Base-by-base conservation (phyloP, 1,284 basidiomycete species). In the Sphagnurus paluster region DNA sequence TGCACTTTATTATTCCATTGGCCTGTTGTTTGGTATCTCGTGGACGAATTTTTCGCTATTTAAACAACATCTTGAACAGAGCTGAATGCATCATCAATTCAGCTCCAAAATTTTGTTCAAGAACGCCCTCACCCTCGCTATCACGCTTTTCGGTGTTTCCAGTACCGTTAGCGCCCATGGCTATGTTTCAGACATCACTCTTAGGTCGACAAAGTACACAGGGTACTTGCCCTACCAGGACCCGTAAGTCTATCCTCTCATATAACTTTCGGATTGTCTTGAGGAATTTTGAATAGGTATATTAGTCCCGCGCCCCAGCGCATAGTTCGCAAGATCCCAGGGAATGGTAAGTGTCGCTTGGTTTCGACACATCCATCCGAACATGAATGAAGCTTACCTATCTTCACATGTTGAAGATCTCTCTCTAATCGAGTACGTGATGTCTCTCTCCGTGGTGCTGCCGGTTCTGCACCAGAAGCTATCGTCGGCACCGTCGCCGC, bases 401-500 rank as follows among this genome's bases (percentile, higher is more conserved):
- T n/a, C n/a, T n/a, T n/a, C 39, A 25, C 67, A 67, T 17, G 58
- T 70, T 16, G 60, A 58, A 19, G 65, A 70, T 53, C 42, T 69
- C 2, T 61, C 64, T 19, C 48, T 64, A 24, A 67, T 69, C 29
- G 67, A 69, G 68, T 70, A 51, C 24, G 60, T 14, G 32, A 34
- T 16, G 32, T 34, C 6, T 34, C 7, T 19, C 32, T 34, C 10
- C n/a, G 48, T 13, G 54, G 44, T 11, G 33, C 32, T 28, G 48
- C 60, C 24, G 70, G 45, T 6, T 47, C 70, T 17, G 64, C 67
- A 2, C 75, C 76, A 8, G 75, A 75, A 7, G 62, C 73, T 1
- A 59, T 76, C 28, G 64, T 59, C 46, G 76, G 65, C 1, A 71
- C 71, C 2, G 65, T 74, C 29, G 66, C 71, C 5, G 72, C 76